A percentile compares a stretch with the other conserved stretches of the same genome.
Evolutionary conservation across 2,329 filamentous ascomycete genomes (phyloP).

Genomic region (Talaromyces marneffei): DNA sequence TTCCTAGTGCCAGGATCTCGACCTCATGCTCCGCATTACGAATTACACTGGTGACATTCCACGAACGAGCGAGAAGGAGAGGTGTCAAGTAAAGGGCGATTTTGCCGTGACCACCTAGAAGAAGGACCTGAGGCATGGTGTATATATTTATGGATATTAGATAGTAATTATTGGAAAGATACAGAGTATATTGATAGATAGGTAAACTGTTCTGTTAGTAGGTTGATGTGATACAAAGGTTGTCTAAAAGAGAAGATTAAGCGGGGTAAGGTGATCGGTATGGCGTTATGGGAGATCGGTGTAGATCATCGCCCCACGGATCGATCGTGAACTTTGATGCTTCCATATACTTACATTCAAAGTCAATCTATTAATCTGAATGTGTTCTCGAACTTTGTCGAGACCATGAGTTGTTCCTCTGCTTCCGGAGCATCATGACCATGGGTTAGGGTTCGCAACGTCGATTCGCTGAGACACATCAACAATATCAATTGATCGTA

Average conservation of each 20-base stretch:
- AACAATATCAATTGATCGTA: neutral
- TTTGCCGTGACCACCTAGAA: conserved; percentile 79
- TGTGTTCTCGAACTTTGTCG: neutral
- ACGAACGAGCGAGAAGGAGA: conserved; percentile 65
- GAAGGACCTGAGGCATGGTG: conserved; percentile 49
- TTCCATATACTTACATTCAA: neutral
- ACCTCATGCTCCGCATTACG: conserved; percentile 63
- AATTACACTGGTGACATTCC: conserved; percentile 73
- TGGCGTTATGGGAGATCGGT: neutral
- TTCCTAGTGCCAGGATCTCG: conserved; percentile 57
- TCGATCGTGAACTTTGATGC: neutral
- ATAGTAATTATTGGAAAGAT: no score
- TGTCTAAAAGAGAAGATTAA: neutral
- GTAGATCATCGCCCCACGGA: neutral
- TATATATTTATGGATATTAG: neutral
- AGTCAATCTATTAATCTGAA: neutral
- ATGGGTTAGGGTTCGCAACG: neutral
- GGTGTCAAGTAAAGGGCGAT: conserved; percentile 69
- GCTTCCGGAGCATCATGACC: neutral
- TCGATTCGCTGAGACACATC: no score
- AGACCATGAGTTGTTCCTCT: neutral
- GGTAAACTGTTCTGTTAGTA: neutral
- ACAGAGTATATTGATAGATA: neutral
- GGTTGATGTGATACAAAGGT: neutral
- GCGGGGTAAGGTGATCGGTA: neutral